Evolutionary conservation across 805 yeast genomes (phyloP).

Genomic region (Ogataea siamensis): DNA sequence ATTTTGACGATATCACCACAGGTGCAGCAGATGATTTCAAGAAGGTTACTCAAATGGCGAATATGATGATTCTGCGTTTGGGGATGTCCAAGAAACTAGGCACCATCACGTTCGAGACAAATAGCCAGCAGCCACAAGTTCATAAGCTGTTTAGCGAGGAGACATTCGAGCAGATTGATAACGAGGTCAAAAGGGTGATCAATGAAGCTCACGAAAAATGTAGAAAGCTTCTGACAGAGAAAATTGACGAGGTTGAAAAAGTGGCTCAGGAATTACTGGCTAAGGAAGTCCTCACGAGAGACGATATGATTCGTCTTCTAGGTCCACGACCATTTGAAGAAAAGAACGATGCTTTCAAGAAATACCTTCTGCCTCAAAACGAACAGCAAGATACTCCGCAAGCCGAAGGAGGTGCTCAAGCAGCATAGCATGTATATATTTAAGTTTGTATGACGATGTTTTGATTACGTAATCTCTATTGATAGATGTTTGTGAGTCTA

Average conservation of each 20-base stretch:
- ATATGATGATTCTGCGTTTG: constrained; percentile 83
- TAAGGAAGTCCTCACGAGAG: constrained; percentile 90
- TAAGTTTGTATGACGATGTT: neutral
- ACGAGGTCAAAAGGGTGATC: constrained; percentile 77
- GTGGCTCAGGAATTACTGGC: constrained; percentile 84
- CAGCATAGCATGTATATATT: constrained; percentile 14
- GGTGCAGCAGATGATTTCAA: constrained; percentile 98
- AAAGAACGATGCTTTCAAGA: constrained; percentile 86
- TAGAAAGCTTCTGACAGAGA: constrained; percentile 61
- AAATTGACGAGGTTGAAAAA: constrained; percentile 69
- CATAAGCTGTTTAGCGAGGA: constrained; percentile 84
- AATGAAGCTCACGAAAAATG: constrained; percentile 74
- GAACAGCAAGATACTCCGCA: constrained; percentile 22
- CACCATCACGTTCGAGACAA: constrained; percentile 73
- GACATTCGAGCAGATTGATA: constrained; percentile 78
- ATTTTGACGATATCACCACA: constrained; percentile 87
- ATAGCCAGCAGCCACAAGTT: constrained; percentile 47
- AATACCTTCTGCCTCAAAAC: constrained; percentile 41
- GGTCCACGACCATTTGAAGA: constrained; percentile 94
- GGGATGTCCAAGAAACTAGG: constrained; percentile 93
- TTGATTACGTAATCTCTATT: neutral
- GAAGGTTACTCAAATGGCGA: constrained; percentile 92
- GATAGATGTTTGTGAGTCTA: too few relatives aligned
- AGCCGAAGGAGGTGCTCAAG: constrained; percentile 22
- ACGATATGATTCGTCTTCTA: constrained; percentile 83